Conservation (phyloP, 106 monocot species). For the Alisma plantagoaquatica region DNA sequence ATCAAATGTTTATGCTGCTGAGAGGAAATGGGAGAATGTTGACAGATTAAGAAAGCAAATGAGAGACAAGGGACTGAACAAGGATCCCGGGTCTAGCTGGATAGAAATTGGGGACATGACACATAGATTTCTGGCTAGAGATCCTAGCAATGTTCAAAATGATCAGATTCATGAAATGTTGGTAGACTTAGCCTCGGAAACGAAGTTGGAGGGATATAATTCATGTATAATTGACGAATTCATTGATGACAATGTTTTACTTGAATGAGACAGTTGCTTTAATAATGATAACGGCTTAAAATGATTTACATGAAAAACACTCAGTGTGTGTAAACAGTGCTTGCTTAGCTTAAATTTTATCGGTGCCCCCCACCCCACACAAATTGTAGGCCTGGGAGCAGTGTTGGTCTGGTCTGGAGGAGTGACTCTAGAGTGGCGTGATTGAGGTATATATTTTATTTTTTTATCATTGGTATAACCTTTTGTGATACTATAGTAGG, state of each 20-base stretch:
- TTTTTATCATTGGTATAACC: too few relatives aligned
- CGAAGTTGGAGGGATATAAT: slow-evolving; percentile 20
- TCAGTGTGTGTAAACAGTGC: too few relatives aligned
- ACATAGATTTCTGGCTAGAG: slow-evolving; percentile 50
- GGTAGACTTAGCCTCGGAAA: slow-evolving; percentile 25
- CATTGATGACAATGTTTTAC: background rate
- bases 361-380: too few relatives aligned
- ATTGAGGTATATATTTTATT: too few relatives aligned
- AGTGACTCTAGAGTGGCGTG: too few relatives aligned
- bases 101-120: slow-evolving; percentile 40
- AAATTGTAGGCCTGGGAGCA: too few relatives aligned
- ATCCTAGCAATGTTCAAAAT: slow-evolving; percentile 22
- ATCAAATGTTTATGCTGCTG: slow-evolving; percentile 71
- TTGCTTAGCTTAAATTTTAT: too few relatives aligned
- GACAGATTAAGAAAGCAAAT: slow-evolving; percentile 60
- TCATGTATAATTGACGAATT: background rate
- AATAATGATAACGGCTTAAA: too few relatives aligned
- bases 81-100: slow-evolving; percentile 73
- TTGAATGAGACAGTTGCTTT: too few relatives aligned
- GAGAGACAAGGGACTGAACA: slow-evolving; percentile 58
- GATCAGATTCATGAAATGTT: slow-evolving; percentile 35
- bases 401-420: too few relatives aligned
- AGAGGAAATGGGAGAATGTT: slow-evolving; percentile 62
- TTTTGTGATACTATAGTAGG: too few relatives aligned
- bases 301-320: too few relatives aligned